These are phyloP conservation scores for Trichoderma virens DNA, from an alignment of 495 filamentous ascomycete genomes.

Conservation along the genomic window DNA sequence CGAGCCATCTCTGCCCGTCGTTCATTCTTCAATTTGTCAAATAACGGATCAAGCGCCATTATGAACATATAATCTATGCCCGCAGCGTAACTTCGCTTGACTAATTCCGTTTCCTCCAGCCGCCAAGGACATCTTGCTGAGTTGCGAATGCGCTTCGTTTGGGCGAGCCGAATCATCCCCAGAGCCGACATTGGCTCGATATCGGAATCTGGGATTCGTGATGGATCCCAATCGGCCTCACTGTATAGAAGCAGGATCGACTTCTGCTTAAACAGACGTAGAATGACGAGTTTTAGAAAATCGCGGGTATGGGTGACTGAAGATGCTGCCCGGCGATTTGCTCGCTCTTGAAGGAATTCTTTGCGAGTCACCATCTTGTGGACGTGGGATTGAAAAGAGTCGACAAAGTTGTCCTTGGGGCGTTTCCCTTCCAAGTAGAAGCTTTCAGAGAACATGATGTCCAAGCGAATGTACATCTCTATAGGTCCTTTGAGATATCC, in stretches of 20 bases:
- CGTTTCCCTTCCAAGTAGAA: background rate
- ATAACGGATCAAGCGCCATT: background rate
- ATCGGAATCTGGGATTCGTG: background rate
- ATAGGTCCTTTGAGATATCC: background rate
- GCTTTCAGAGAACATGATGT: background rate
- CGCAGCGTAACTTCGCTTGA: background rate
- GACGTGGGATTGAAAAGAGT: background rate
- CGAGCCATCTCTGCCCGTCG: background rate
- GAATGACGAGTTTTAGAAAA: background rate
- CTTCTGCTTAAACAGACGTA: background rate
- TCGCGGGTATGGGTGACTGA: background rate
- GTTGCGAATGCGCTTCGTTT: background rate
- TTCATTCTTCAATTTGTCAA: background rate
- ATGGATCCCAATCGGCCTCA: background rate
- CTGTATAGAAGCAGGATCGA: background rate
- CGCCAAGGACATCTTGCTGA: background rate
- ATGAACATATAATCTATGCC: background rate
- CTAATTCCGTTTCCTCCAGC: background rate
- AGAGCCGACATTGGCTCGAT: background rate
- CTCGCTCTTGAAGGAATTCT: background rate
- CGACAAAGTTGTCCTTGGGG: background rate
- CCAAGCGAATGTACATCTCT: background rate
- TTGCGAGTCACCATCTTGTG: background rate
- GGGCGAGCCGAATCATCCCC: background rate
- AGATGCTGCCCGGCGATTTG: background rate